Evolutionary conservation across 2,329 filamentous ascomycete species (phyloP), one percentile per base, ranked within the genome.

Genomic region (Ceratocystis smalleyi): DNA sequence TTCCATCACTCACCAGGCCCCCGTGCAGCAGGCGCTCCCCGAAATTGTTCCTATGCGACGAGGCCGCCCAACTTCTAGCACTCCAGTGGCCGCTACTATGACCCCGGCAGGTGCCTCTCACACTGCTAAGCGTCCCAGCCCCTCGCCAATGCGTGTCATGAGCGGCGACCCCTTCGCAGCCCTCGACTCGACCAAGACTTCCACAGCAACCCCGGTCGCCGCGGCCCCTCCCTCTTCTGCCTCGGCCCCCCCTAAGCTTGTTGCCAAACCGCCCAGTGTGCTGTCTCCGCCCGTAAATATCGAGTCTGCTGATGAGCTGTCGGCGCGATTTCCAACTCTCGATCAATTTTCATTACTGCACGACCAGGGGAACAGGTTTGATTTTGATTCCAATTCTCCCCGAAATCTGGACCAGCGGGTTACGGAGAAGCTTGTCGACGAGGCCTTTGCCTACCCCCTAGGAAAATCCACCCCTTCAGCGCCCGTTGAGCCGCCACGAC

Each of bases 31-130:
- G 69, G 77, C 81, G 7, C 85, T 97, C 64, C 94, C 94, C 7
- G 90, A 96, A 27, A 90, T 99, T 67, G 85, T 88, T 45, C 94
- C 92, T 0, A 97, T 97, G 94, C 83, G 94, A 67, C 83, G 94
- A 75, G 94, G 94, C 3, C 88, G 91, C 19, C 75, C 78, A 27
- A 74, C 73, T 4, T 71, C 76, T 30, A 68, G 69, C 30, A 30
- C 67, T 32, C 61, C 70, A 40, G 12, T 40, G 64, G 65, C 69
- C 7, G 51, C 68, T n/a, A 43, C 51, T 7, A 15, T 55, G 51
- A 15, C 24, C 27, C 19, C 51, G 0, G 30, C 12, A 32, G 17
- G 24, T 17, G 51, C 17, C 51, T n/a, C 51, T 1, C 51, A 55
- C 22, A 17, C 51, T n/a, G 24, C 27, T n/a, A 55, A 55, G 7